Percentiles rank a stretch among this genome's conserved stretches.
Conservation (phyloP, 2,329 filamentous ascomycete species). For the Colletotrichum musicola region DNA sequence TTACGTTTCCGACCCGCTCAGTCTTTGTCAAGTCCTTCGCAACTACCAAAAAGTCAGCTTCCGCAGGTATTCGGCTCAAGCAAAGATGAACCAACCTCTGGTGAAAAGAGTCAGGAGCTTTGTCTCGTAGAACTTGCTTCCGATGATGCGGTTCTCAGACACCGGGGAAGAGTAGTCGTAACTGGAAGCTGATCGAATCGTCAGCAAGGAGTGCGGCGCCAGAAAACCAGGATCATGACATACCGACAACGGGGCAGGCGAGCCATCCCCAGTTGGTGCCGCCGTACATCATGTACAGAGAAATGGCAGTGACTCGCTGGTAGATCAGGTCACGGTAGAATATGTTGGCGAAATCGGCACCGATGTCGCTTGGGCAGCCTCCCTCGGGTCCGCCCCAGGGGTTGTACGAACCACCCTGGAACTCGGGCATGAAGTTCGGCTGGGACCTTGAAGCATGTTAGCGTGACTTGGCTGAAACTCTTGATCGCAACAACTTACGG, state of each 20-base stretch:
- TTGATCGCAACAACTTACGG: slow-evolving; percentile 40
- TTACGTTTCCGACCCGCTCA: slow-evolving; percentile 56
- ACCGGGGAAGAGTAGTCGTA: slow-evolving; percentile 76
- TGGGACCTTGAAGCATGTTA: slow-evolving; percentile 48
- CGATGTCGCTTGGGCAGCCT: slow-evolving; percentile 66
- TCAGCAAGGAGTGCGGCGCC: not conserved
- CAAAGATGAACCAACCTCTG: slow-evolving; percentile 44
- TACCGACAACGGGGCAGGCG: slow-evolving; percentile 64
- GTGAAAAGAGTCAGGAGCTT: slow-evolving; percentile 73
- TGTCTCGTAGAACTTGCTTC: slow-evolving; percentile 72
- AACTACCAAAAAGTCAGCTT: slow-evolving; percentile 42
- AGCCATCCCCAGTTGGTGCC: slow-evolving; percentile 74
- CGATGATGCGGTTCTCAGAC: slow-evolving; percentile 68
- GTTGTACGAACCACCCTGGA: slow-evolving; percentile 71
- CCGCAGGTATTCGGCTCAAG: no score
- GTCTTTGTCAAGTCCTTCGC: slow-evolving; percentile 69
- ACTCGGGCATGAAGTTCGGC: slow-evolving; percentile 69
- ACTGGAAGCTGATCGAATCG: slow-evolving; percentile 57
- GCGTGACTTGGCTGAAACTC: not conserved
- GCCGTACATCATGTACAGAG: slow-evolving; percentile 74
- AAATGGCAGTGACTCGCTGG: slow-evolving; percentile 70
- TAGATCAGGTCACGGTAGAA: slow-evolving; percentile 74
- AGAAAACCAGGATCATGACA: not conserved
- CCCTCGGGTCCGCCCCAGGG: slow-evolving; percentile 72
- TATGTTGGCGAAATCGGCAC: slow-evolving; percentile 71